Percentiles rank a stretch among this genome's conserved stretches.
Evolutionary conservation across 2,329 filamentous ascomycete genomes (phyloP).

Genomic region (Alternaria ventricosa): DNA sequence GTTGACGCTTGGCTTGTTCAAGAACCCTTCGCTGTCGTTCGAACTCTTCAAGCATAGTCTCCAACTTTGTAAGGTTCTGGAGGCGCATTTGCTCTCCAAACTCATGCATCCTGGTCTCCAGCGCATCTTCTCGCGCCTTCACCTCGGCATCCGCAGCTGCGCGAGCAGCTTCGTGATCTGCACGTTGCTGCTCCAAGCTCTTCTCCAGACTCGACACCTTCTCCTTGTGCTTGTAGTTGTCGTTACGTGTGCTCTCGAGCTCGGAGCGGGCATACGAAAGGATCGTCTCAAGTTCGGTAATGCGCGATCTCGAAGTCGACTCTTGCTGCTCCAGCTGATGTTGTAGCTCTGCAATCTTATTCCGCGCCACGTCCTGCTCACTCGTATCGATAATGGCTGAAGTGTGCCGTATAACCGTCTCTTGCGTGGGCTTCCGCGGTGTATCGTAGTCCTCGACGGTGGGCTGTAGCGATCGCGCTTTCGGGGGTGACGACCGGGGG

Average conservation of each 20-base stretch:
- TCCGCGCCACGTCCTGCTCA: slow-evolving; percentile 18
- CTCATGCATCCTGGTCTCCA: slow-evolving; percentile 32
- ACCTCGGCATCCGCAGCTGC: slow-evolving; percentile 15
- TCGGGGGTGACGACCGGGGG: slow-evolving; percentile 32
- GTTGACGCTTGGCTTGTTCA: slow-evolving; percentile 5
- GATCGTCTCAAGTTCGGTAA: slow-evolving; percentile 45
- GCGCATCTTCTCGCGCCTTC: slow-evolving; percentile 29
- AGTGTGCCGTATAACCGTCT: slow-evolving; percentile 43
- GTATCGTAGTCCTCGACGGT: slow-evolving; percentile 48
- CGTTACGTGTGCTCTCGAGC: slow-evolving; percentile 35
- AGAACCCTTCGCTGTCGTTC: slow-evolving; percentile 9
- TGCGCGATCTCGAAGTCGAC: slow-evolving; percentile 35
- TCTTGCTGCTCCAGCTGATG: slow-evolving; percentile 38
- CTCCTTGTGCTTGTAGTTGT: slow-evolving; percentile 41
- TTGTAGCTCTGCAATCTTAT: slow-evolving; percentile 34
- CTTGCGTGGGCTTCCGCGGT: slow-evolving; percentile 44
- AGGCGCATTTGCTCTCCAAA: slow-evolving; percentile 37
- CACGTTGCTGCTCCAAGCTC: slow-evolving; percentile 20
- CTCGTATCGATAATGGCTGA: slow-evolving; percentile 18
- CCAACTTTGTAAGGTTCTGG: slow-evolving; percentile 32
- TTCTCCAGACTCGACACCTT: slow-evolving; percentile 22
- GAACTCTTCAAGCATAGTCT: slow-evolving; percentile 31
- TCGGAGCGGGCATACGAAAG: slow-evolving; percentile 43
- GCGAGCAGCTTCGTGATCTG: slow-evolving; percentile 13
- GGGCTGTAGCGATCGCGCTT: slow-evolving; percentile 41